Evolutionary conservation across 768 basidiomycete species (phyloP), one percentile per base, ranked within the genome.

Genomic region (Terana coerulea): DNA sequence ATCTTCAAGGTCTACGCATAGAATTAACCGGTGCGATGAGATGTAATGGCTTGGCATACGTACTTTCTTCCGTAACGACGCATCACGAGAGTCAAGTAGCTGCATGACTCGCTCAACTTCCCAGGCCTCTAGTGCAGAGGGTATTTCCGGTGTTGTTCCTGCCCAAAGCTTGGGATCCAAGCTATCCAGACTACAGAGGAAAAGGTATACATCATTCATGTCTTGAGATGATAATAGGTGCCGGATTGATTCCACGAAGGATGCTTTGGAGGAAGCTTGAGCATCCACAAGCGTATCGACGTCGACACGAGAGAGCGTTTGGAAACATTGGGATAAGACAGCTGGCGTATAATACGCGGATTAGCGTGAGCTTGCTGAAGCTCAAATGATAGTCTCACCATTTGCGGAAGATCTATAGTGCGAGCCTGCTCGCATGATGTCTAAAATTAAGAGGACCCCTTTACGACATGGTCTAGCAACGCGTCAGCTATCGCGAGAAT

Each of bases 101-200:
- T 75, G 76, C 81, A 92, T 86, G 19, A 91, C 72, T 29, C 72
- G 71, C 45, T 84, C 84, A 33, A 92, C 88, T 47, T 91, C 89
- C 75, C 77, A 78, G 48, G 72, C 79, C n/a, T 88, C 83, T 40
- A 91, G 65, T 8, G 80, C 67, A 1, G 81, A 70, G 30, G 76
- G 74, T 17, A 76, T 65, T 5, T 75, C 73, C 3, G 73, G 64
- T 6, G 64, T 68, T 8, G 76, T 81, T 11, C 88, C 90, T 6
- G 87, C 84, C 90, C 90, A 92, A 19, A 80, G 56, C 17, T 63
- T 64, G 5, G 80, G 75, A 56, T 83, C 76, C 11, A 89, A 55
- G 34, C 74, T 79, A 34, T 75, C 71, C 43, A 92, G 63, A 55
- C 87, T 89, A 1, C 74, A 69, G 10, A 92, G 61, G 59, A 91